Evolutionary conservation across 306 rosid species (phyloP).

Genomic region (Medicago ruthenica): DNA sequence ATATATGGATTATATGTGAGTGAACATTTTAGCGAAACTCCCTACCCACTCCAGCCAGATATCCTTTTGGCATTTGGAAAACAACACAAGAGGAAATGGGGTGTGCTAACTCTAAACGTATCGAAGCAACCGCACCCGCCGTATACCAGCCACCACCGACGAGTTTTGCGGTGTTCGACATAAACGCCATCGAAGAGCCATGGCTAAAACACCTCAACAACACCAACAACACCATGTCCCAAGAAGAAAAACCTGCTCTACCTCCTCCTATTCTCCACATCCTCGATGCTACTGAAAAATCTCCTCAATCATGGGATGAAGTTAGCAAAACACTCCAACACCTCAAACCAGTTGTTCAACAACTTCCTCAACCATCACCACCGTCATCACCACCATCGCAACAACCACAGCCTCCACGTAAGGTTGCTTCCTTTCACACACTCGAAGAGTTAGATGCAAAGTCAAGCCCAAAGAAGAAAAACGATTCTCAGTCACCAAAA

Average conservation of each 20-base stretch:
- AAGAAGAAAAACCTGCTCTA: slow-evolving; percentile 41
- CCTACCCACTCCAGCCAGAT: background rate
- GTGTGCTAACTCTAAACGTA: slow-evolving; percentile 66
- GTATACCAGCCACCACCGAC: slow-evolving; percentile 76
- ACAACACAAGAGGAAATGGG: slow-evolving; percentile 58
- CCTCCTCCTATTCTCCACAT: slow-evolving; percentile 65
- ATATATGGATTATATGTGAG: background rate
- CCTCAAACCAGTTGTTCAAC: slow-evolving; percentile 57
- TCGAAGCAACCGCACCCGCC: slow-evolving; percentile 47
- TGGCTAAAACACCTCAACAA: slow-evolving; percentile 63
- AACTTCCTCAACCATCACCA: background rate
- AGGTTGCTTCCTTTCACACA: slow-evolving; percentile 73
- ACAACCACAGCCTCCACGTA: slow-evolving; percentile 40
- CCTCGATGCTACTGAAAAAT: slow-evolving; percentile 57
- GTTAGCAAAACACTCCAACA: slow-evolving; percentile 74
- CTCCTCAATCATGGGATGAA: slow-evolving; percentile 85
- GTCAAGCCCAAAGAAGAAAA: slow-evolving; percentile 11
- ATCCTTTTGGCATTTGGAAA: background rate
- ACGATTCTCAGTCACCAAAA: background rate
- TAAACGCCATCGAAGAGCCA: slow-evolving; percentile 82
- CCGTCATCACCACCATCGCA: background rate
- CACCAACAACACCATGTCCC: background rate
- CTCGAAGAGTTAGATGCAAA: slow-evolving; percentile 75
- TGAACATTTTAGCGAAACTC: background rate
- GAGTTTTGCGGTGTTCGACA: slow-evolving; percentile 83